Percentiles rank a stretch among this genome's conserved stretches.
Conservation (phyloP, 306 rosid genomes). For the Begonia peltatifolia region DNA sequence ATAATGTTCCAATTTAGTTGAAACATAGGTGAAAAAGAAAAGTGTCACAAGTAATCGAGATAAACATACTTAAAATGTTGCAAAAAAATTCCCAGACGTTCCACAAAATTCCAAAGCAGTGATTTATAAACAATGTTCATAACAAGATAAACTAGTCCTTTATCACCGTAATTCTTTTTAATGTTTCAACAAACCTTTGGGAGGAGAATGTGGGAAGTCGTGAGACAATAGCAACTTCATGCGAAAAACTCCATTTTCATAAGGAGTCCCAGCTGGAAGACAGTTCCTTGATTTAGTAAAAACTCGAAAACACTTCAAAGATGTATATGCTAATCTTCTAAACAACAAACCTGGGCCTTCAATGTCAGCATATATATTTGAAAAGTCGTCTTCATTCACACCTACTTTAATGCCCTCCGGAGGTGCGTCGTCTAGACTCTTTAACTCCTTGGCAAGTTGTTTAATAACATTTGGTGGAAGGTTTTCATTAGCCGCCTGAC, state of each 20-base stretch:
- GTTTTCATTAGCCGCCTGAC: slow-evolving; percentile 93
- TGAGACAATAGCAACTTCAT: slow-evolving; percentile 75
- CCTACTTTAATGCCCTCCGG: slow-evolving; percentile 95
- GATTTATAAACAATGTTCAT: no score
- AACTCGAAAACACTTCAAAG: background rate
- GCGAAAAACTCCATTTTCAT: slow-evolving; percentile 92
- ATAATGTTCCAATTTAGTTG: background rate
- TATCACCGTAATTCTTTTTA: no score
- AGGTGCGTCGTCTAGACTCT: slow-evolving; percentile 88
- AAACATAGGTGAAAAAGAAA: background rate
- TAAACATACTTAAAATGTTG: no score
- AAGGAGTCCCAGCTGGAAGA: slow-evolving; percentile 89
- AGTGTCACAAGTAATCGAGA: no score
- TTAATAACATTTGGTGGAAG: slow-evolving; percentile 94
- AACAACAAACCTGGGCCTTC: slow-evolving; percentile 86
- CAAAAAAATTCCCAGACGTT: no score
- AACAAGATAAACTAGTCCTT: background rate
- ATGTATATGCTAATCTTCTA: background rate
- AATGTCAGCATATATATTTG: slow-evolving; percentile 78
- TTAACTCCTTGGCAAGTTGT: slow-evolving; percentile 96
- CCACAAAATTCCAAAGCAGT: no score
- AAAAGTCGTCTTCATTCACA: slow-evolving; percentile 80
- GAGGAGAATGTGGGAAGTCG: slow-evolving; percentile 90
- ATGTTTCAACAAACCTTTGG: slow-evolving; percentile 49
- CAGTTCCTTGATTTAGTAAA: slow-evolving; percentile 8